Evolutionary conservation across 2,329 filamentous ascomycete genomes (phyloP).

Genomic region (Aspergillus bombycis): DNA sequence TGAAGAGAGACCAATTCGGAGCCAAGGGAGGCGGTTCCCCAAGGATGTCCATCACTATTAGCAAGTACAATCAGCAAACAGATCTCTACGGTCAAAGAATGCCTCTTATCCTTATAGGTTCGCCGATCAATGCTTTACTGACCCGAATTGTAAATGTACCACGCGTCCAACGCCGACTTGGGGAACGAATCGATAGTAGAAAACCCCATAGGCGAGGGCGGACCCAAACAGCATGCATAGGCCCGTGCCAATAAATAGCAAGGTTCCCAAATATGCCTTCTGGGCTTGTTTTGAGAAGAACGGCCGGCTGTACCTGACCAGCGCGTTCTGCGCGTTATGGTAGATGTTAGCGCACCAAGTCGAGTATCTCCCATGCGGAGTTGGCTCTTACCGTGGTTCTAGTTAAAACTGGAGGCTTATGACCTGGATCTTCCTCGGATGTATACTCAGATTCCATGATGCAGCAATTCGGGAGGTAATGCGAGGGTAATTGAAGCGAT

Average conservation of each 20-base stretch:
- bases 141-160: slow-evolving; percentile 69
- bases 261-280: slow-evolving; percentile 64
- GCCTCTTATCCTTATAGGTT: neutral
- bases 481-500: slow-evolving; percentile 2
- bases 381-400: slow-evolving; percentile 20
- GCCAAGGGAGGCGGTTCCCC: slow-evolving; percentile 55
- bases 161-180: slow-evolving; percentile 64
- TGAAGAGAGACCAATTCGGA: slow-evolving; percentile 69
- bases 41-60: slow-evolving; percentile 51
- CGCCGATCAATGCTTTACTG: slow-evolving; percentile 27
- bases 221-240: slow-evolving; percentile 61
- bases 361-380: neutral
- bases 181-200: slow-evolving; percentile 71
- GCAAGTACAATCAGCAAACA: slow-evolving; percentile 3
- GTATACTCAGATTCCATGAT: slow-evolving; percentile 22
- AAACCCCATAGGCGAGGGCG: slow-evolving; percentile 63
- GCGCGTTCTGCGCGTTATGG: slow-evolving; percentile 49
- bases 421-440: slow-evolving; percentile 13
- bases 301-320: slow-evolving; percentile 58
- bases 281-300: slow-evolving; percentile 64
- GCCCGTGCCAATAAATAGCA: slow-evolving; percentile 57
- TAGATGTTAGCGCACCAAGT: neutral
- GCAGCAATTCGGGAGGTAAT: neutral
- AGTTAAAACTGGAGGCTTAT: slow-evolving; percentile 13
- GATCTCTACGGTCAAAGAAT: neutral